Evolutionary conservation across 2,329 filamentous ascomycete genomes (phyloP), one percentile per base, ranked within the genome.

Genomic region (Didymella pomorum): DNA sequence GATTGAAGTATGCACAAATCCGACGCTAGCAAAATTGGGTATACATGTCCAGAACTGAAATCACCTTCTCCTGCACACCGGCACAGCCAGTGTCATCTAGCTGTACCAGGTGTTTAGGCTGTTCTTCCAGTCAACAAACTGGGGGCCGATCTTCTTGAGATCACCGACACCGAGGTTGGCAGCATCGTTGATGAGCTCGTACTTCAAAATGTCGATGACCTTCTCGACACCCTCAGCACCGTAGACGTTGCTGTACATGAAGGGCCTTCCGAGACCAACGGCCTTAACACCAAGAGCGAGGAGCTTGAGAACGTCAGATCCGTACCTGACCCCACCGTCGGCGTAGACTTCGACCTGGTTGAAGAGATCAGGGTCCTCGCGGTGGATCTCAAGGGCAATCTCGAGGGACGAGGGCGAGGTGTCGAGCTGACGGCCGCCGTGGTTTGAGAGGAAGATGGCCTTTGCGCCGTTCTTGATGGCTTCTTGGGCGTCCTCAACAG

Each of bases 361-460:
- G 63, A 79, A 79, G 18, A 80, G 71, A 16, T 76, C 71, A 0
- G 78, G 78, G 16, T 69, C 75, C 14, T 73, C 56, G n/a, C 85
- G 87, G 74, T 91, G 89, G 52, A 92, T 88, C 61, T 92, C 90
- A 9, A 91, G 85, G 4, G 90, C 90, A 49, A 94, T 86, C 68
- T 95, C 91, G 11, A 89, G 87, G 1, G 89, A 86, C 0, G 85
- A 89, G 0, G 89, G 88, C 2, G 83, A 81, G n/a, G 81, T 46
- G 74, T 79, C 77, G 50, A 78, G 68, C 46, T 76, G 73, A 45
- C 78, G 71, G 11, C 77, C 78, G 20, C 78, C 78, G 63, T 79
- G 77, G 67, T 80, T 80, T 46, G 75, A 78, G 43, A 80, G 67
- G 64, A 75, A 78, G 51, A 79, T 75, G 3, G 77, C 77, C 26